Evolutionary conservation across 345 rosid species (phyloP).

Genomic region (Salix suchowensis): DNA sequence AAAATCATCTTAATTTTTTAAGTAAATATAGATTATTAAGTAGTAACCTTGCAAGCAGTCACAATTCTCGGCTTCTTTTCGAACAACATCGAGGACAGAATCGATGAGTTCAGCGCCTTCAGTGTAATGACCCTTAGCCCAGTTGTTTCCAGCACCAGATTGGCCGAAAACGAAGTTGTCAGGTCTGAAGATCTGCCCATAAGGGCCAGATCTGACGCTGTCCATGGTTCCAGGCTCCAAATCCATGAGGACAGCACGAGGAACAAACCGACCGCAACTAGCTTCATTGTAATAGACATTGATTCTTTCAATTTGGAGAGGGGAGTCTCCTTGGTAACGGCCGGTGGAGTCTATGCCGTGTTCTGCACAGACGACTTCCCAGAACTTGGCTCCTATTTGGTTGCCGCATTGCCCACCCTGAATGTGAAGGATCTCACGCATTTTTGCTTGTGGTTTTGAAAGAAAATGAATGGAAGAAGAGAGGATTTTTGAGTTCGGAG

Average conservation of each 20-base stretch:
- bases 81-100: conserved; percentile 27
- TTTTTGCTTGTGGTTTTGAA: neutral
- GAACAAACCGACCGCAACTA: conserved; percentile 25
- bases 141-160: conserved; percentile 28
- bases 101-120: conserved; percentile 30
- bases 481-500: neutral
- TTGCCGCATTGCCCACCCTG: conserved; percentile 31
- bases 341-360: conserved; percentile 29
- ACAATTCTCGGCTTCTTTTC: conserved; percentile 27
- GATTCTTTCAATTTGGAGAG: conserved; percentile 24
- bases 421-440: conserved; percentile 31
- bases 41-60: conserved; percentile 27
- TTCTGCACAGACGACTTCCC: conserved; percentile 27
- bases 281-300: conserved; percentile 29
- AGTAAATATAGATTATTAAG: neutral
- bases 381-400: conserved; percentile 29
- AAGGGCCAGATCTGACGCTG: conserved; percentile 22
- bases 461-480: neutral
- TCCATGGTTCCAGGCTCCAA: conserved; percentile 32
- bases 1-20: neutral
- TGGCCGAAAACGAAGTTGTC: conserved; percentile 29
- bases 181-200: conserved; percentile 26
- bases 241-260: conserved; percentile 31
- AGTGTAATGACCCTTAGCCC: conserved; percentile 30
- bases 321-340: conserved; percentile 17